phyloP scores from a whole-genome alignment of 768 basidiomycete species.

The Pleurotus tuber-regium region DNA sequence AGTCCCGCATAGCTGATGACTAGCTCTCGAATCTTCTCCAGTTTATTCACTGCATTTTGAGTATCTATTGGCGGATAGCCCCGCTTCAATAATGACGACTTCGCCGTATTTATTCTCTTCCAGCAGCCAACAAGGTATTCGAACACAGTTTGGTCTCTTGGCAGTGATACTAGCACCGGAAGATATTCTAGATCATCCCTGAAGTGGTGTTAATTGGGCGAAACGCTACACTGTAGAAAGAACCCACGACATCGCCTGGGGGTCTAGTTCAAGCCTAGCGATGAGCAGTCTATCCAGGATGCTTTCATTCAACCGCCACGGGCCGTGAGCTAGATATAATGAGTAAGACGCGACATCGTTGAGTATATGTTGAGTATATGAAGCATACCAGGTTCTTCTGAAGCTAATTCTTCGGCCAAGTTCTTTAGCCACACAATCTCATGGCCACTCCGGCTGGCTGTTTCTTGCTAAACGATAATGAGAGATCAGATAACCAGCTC shows the following conservation, averaged over 20 bases:
- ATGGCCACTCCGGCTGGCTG: slow-evolving; percentile 60
- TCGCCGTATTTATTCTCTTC: slow-evolving; percentile 73
- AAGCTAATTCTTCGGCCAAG: slow-evolving; percentile 62
- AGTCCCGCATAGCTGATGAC: slow-evolving; percentile 88
- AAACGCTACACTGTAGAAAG: background rate
- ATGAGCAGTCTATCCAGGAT: slow-evolving; percentile 80
- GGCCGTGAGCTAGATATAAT: slow-evolving; percentile 22
- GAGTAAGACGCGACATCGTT: background rate
- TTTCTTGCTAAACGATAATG: slow-evolving; percentile 42
- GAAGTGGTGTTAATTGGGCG: slow-evolving; percentile 11
- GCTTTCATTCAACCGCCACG: slow-evolving; percentile 49
- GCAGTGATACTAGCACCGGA: slow-evolving; percentile 72
- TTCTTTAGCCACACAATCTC: slow-evolving; percentile 82
- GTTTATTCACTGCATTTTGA: slow-evolving; percentile 54
- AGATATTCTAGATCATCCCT: slow-evolving; percentile 79
- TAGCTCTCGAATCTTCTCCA: slow-evolving; percentile 79
- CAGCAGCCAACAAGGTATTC: slow-evolving; percentile 91
- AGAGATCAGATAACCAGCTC: slow-evolving; percentile 11
- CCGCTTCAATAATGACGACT: slow-evolving; percentile 57
- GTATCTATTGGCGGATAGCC: slow-evolving; percentile 61
- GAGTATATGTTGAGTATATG: too few species aligned
- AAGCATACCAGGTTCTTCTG: slow-evolving; percentile 52
- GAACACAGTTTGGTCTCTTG: slow-evolving; percentile 74
- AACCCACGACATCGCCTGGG: slow-evolving; percentile 66
- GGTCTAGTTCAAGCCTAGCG: slow-evolving; percentile 78